Conservation (phyloP, 163 green algal species). For the Smithsoniella earleae region DNA sequence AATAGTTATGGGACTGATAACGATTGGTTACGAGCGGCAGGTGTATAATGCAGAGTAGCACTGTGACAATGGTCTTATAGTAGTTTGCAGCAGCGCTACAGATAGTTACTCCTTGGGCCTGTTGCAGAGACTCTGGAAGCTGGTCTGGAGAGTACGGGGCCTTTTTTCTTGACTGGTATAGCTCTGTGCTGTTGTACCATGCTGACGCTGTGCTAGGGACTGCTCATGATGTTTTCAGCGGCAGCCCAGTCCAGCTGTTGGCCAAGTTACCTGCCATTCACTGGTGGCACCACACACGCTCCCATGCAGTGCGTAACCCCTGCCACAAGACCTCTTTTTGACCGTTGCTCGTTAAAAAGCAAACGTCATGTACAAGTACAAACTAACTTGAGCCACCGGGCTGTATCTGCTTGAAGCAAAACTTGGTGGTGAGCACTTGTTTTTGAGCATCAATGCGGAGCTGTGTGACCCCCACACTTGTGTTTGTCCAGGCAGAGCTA, state of each 20-base stretch:
- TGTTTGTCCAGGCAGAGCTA: conserved; percentile 43
- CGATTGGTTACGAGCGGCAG: too few species aligned
- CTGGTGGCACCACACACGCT: conserved; percentile 60
- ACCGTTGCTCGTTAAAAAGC: too few species aligned
- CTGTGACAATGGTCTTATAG: too few species aligned
- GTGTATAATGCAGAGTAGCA: too few species aligned
- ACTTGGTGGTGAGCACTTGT: too few species aligned
- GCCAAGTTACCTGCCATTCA: conserved; percentile 54
- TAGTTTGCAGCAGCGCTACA: too few species aligned
- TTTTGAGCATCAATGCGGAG: too few species aligned
- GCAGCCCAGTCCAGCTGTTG: conserved; percentile 34
- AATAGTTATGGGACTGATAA: too few species aligned
- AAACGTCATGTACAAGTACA: too few species aligned
- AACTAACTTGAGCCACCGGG: too few species aligned
- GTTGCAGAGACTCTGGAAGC: conserved; percentile 42
- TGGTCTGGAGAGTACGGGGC: conserved; percentile 50
- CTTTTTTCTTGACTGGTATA: conserved; percentile 80
- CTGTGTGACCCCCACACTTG: not conserved
- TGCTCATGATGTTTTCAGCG: conserved; percentile 31
- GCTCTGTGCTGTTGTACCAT: conserved; percentile 51
- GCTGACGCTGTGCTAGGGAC: conserved; percentile 36
- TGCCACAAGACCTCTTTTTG: not conserved
- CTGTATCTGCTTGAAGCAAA: too few species aligned
- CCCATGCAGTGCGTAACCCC: conserved; percentile 46
- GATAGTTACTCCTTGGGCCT: too few species aligned